Base-by-base conservation (phyloP, 495 filamentous ascomycete genomes). In the Trichoderma virens region DNA sequence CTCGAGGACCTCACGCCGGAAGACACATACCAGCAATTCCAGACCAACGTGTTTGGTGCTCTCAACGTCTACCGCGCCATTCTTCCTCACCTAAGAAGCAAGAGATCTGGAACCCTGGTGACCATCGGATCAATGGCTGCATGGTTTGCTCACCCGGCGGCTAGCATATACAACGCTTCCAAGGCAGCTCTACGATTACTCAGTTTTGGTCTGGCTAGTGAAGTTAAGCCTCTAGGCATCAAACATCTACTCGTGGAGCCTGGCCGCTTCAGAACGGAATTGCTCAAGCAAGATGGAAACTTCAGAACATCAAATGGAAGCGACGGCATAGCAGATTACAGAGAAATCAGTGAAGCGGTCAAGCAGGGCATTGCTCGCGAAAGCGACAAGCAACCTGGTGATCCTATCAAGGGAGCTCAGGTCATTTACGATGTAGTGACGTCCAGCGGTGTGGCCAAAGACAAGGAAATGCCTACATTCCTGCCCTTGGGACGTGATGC, bases 221-320 rank as follows among this genome's bases (percentile, higher is more conserved):
- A 69, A 60, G 31, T 67, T 6, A 45, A 51, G 0, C 68, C 65
- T 13, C 45, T 73, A 1, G 68, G 67, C 16, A 68, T 73, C 28
- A 28, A 59, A 9, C 62, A 60, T 27, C 65, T 71, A 5, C 66
- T 65, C 2, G 63, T 73, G n/a, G 71, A 73, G 64, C 69, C 65
- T 28, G 71, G 71, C 16, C 68, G 68, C 2, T 70, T 67, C 27
- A 64, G 64, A 8, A 73, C 71, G n/a, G 63, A 66, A 11, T 66
- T 73, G 39, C 67, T 63, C 3, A 59, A 68, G 32, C 38, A 66
- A 51, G 9, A 28, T 30, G 51, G 51, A 13, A 28, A 56, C 25
- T 56, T 56, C 63, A 47, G 30, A 56, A 60, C 45, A 60, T 45
- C 45, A 61, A 65, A 56, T 14, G 14, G 63, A n/a, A 18, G 62